These are phyloP conservation scores for Elaeagnus macrophylla DNA, from an alignment of 306 rosid species.

Conservation along the genomic window DNA sequence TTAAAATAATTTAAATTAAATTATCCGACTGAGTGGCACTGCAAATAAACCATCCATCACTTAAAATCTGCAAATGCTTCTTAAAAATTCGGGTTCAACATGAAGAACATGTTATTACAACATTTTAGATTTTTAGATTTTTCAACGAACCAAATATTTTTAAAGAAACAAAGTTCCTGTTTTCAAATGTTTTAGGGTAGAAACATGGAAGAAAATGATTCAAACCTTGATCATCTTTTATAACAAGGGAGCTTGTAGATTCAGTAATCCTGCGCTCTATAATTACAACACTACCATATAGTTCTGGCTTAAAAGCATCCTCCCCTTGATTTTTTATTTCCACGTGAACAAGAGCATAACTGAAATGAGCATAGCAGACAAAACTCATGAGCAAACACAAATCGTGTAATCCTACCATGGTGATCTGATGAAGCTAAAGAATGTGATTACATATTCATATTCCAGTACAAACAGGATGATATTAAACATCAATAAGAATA, in stretches of 20 bases:
- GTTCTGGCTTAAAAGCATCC: slow-evolving; percentile 77
- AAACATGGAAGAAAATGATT: background rate
- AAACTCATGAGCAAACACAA: background rate
- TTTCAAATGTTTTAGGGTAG: slow-evolving; percentile 15
- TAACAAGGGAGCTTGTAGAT: slow-evolving; percentile 39
- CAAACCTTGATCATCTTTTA: slow-evolving; percentile 70
- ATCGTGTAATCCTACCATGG: background rate
- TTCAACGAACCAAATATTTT: background rate
- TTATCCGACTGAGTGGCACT: too few species aligned
- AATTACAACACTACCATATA: slow-evolving; percentile 55
- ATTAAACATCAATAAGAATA: too few species aligned
- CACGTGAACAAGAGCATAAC: slow-evolving; percentile 63
- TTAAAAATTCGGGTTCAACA: too few species aligned
- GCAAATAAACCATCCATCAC: background rate
- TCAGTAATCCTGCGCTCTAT: slow-evolving; percentile 72
- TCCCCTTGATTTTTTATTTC: slow-evolving; percentile 77
- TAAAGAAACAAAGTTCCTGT: too few species aligned
- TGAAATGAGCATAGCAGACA: slow-evolving; percentile 23
- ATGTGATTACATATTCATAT: too few species aligned
- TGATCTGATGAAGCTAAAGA: too few species aligned
- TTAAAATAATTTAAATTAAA: too few species aligned
- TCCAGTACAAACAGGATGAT: too few species aligned
- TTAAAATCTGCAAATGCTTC: too few species aligned
- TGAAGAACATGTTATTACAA: background rate
- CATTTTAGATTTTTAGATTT: background rate